These are phyloP conservation scores for Ogataea paraovalis DNA, from an alignment of 805 yeast species.

Conservation along the genomic window DNA sequence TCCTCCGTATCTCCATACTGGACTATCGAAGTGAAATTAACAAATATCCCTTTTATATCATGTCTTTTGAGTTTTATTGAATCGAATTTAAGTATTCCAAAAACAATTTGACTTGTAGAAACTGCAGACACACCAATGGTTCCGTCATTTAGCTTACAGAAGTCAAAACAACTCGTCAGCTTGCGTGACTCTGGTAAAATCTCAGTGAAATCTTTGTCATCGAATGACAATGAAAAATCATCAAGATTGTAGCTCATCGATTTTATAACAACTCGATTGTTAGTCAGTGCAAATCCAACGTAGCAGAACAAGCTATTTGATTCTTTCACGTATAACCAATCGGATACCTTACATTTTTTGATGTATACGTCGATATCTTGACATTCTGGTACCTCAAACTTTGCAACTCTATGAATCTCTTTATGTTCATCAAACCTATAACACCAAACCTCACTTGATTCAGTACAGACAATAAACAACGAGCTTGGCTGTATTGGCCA, in stretches of 20 bases:
- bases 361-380: slow-evolving; percentile 5
- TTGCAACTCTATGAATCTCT: slow-evolving; percentile 4
- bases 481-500: slow-evolving; percentile 13
- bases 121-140: slow-evolving; percentile 3
- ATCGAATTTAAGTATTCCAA: slow-evolving; percentile 1
- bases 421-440: slow-evolving; percentile 7
- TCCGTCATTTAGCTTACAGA: slow-evolving; percentile 2
- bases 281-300: slow-evolving; percentile 8
- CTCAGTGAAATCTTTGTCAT: neutral
- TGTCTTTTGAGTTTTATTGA: neutral
- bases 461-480: slow-evolving; percentile 14
- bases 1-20: slow-evolving; percentile 5
- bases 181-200: slow-evolving; percentile 5
- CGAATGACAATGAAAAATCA: neutral
- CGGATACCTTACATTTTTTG: slow-evolving; percentile 12
- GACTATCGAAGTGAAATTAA: slow-evolving; percentile 14
- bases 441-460: slow-evolving; percentile 12
- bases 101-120: slow-evolving; percentile 6
- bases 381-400: slow-evolving; percentile 3
- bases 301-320: slow-evolving; percentile 1
- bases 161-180: slow-evolving; percentile 11
- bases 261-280: slow-evolving; percentile 10
- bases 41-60: slow-evolving; percentile 5
- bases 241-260: slow-evolving; percentile 4
- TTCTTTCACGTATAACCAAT: slow-evolving; percentile 7